Evolutionary conservation across 2,329 filamentous ascomycete genomes (phyloP), one percentile per base, ranked within the genome.

Genomic region (Knoxdaviesia capensis): DNA sequence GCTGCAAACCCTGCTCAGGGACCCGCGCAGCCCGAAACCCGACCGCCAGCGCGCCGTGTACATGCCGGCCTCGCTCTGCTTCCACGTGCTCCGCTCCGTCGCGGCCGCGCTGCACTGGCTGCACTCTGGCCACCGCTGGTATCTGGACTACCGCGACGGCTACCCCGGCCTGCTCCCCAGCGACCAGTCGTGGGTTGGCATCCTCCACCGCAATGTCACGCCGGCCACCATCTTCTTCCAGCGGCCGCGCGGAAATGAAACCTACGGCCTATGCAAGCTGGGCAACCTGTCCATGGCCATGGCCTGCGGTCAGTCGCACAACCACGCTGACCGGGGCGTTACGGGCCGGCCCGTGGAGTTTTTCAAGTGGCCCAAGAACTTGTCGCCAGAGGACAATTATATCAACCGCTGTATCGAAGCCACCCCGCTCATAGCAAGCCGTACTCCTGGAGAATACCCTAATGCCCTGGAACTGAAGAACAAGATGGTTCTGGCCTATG

Each of bases 261-360:
- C 59, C 32, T 74, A 71, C 48, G 70, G 69, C 0, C 50, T 56
- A 31, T 71, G 68, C 48, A 74, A 71, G 54, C 53, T 74, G 43
- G 68, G 68, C 9, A 60, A 65, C 36, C 69, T 67, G 42, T 50
- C 55, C 37, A 50, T 50, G n/a, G 58, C 60, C 10, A 53, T 52
- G 30, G 54, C 68, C 7, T 60, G 61, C n/a, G 56, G 56, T 36
- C 59, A 64, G 38, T 29, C 42, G 3, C 37, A 50, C 29, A 39
- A 41, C 38, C 30, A 34, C 11, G n/a, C 32, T 7, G 10, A 30
- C 6, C 5, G 28, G 32, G 2, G 5, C 6, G 20, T 7, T 5
- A 6, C 5, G 32, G 32, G 28, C 6, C 9, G n/a, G 41, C 31
- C 37, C 10, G 37, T 10, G 31, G 41, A 37, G 6, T 6, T 43